These are phyloP conservation scores for Penicillium crystallinum DNA, from an alignment of 495 filamentous ascomycete genomes.

Conservation along the genomic window DNA sequence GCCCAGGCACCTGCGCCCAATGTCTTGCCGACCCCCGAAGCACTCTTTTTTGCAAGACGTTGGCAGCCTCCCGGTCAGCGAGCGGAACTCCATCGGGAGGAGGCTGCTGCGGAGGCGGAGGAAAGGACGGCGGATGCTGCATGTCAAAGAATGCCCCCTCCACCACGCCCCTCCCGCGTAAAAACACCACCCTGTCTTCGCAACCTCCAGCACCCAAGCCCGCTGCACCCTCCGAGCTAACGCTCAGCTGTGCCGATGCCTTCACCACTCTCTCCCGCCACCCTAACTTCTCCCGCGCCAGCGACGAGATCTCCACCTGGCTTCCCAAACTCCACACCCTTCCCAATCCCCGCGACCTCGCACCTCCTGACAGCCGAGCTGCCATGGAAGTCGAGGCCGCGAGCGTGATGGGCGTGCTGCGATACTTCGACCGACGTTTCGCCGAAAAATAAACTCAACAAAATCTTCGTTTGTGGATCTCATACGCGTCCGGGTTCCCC, in stretches of 20 bases:
- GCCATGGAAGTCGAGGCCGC: slow-evolving; percentile 80
- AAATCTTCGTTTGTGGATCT: neutral
- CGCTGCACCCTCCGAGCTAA: slow-evolving; percentile 30
- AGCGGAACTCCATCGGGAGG: slow-evolving; percentile 40
- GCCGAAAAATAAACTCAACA: slow-evolving; percentile 36
- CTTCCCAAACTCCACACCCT: slow-evolving; percentile 66
- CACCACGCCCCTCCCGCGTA: slow-evolving; percentile 20
- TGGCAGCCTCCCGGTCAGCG: slow-evolving; percentile 59
- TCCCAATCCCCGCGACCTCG: slow-evolving; percentile 36
- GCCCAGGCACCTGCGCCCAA: slow-evolving; percentile 76
- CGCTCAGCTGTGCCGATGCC: slow-evolving; percentile 67
- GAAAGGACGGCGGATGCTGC: slow-evolving; percentile 50
- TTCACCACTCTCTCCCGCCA: slow-evolving; percentile 80
- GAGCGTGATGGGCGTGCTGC: slow-evolving; percentile 80
- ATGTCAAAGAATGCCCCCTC: slow-evolving; percentile 31
- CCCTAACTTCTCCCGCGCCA: slow-evolving; percentile 70
- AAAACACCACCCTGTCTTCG: slow-evolving; percentile 23
- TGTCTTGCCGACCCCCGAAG: slow-evolving; percentile 73
- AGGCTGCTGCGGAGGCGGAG: slow-evolving; percentile 50
- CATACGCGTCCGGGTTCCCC: neutral
- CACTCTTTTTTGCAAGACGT: slow-evolving; percentile 78
- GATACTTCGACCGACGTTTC: slow-evolving; percentile 77
- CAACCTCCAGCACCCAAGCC: slow-evolving; percentile 24
- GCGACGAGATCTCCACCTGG: slow-evolving; percentile 68
- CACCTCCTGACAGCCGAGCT: slow-evolving; percentile 36